A percentile compares a stretch with the other conserved stretches of the same genome.
Conservation (phyloP, 1,284 basidiomycete genomes). For the Serendipita sp. region DNA sequence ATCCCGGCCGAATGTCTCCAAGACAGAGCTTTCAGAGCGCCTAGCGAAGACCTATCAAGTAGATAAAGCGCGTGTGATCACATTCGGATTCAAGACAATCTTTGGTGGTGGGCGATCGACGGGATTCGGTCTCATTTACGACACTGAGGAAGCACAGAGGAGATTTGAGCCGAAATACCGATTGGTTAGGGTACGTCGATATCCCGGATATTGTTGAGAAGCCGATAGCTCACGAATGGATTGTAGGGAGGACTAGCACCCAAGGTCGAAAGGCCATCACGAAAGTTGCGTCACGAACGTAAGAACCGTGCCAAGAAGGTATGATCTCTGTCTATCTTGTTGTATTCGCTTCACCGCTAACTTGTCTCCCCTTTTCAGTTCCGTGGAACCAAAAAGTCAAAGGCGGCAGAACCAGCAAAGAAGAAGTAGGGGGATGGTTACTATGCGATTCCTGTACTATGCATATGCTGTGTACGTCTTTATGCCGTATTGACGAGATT, state of each 20-base stretch:
- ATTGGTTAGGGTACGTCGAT: slow-evolving; percentile 71
- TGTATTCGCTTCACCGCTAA: slow-evolving; percentile 12
- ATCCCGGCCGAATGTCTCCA: slow-evolving; percentile 87
- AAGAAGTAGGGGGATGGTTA: slow-evolving; percentile 48
- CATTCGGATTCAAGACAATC: slow-evolving; percentile 76
- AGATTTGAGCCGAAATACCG: slow-evolving; percentile 97
- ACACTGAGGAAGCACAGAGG: slow-evolving; percentile 86
- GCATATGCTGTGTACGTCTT: slow-evolving; percentile 6
- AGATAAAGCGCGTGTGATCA: slow-evolving; percentile 54
- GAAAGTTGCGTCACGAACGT: slow-evolving; percentile 98
- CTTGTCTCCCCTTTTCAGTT: slow-evolving; percentile 30
- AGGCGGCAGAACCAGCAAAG: slow-evolving; percentile 80
- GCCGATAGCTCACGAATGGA: slow-evolving; percentile 7
- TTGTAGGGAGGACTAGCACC: slow-evolving; percentile 63
- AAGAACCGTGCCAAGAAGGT: slow-evolving; percentile 99
- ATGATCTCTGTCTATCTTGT: slow-evolving; percentile 13
- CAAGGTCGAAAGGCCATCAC: slow-evolving; percentile 85
- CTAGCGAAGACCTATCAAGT: slow-evolving; percentile 70
- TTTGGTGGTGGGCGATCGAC: slow-evolving; percentile 99
- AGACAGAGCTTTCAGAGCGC: slow-evolving; percentile 86
- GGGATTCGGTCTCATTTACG: slow-evolving; percentile 96
- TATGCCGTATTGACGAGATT: slow-evolving; percentile 8
- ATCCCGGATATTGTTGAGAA: background rate
- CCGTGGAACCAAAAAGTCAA: slow-evolving; percentile 84
- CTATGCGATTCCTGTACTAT: slow-evolving; percentile 6